Evolutionary conservation across 768 basidiomycete species (phyloP).

Genomic region (Termitomyces sp.): DNA sequence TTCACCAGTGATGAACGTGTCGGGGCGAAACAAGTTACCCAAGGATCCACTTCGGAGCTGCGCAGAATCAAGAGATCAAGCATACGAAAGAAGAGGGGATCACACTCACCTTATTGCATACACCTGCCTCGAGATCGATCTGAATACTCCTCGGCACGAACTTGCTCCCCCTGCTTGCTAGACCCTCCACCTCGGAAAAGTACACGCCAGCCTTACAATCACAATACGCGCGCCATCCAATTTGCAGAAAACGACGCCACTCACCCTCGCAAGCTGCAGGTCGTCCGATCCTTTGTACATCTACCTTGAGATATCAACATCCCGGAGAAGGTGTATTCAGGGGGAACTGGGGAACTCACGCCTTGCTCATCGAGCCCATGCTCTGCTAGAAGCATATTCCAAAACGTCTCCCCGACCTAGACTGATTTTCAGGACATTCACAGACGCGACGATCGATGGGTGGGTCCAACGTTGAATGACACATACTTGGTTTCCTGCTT

Average conservation of each 20-base stretch:
- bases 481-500: slow-evolving; percentile 52
- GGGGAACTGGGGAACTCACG: slow-evolving; percentile 34
- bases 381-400: slow-evolving; percentile 83
- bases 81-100: not conserved
- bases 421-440: slow-evolving; percentile 15
- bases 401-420: slow-evolving; percentile 81
- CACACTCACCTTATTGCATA: slow-evolving; percentile 64
- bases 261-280: slow-evolving; percentile 68
- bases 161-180: slow-evolving; percentile 46
- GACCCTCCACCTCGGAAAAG: slow-evolving; percentile 64
- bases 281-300: slow-evolving; percentile 70
- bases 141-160: slow-evolving; percentile 90
- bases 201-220: slow-evolving; percentile 66
- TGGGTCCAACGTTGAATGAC: slow-evolving; percentile 6
- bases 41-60: slow-evolving; percentile 66
- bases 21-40: slow-evolving; percentile 80
- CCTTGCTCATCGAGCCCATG: slow-evolving; percentile 75
- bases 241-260: slow-evolving; percentile 12
- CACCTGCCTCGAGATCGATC: slow-evolving; percentile 86
- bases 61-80: not conserved
- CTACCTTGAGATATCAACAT: slow-evolving; percentile 27
- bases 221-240: not conserved
- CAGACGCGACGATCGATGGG: slow-evolving; percentile 61
- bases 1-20: slow-evolving; percentile 69
- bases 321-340: slow-evolving; percentile 1